These are phyloP conservation scores for Guyanaporus albipodus DNA, from an alignment of 768 basidiomycete species.

Conservation along the genomic window DNA sequence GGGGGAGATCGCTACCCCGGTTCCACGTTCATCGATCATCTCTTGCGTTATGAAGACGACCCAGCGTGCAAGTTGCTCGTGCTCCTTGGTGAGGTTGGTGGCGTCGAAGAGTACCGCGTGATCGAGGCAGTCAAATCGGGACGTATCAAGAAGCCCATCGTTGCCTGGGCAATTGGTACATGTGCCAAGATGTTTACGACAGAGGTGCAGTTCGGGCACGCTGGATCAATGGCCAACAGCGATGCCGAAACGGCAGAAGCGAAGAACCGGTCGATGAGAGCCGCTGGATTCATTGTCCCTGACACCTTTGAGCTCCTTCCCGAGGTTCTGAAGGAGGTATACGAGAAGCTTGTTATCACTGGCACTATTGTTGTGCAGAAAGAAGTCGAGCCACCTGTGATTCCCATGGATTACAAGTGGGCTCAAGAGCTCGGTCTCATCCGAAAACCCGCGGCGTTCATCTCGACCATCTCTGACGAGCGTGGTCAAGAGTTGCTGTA, in stretches of 20 bases:
- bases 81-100: conserved; percentile 97
- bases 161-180: conserved; percentile 99
- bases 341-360: conserved; percentile 68
- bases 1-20: conserved; percentile 99
- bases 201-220: conserved; percentile 99
- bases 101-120: conserved; percentile 98
- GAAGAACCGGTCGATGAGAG: conserved; percentile 94
- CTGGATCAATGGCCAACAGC: conserved; percentile 97
- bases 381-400: conserved; percentile 89
- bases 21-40: conserved; percentile 97
- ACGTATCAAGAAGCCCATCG: conserved; percentile 95
- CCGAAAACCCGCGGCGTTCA: conserved; percentile 97
- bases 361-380: conserved; percentile 65
- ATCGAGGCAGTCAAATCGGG: conserved; percentile 96
- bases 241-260: conserved; percentile 97
- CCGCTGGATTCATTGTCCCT: conserved; percentile 93
- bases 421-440: conserved; percentile 97
- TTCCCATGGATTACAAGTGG: conserved; percentile 99
- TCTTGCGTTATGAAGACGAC: conserved; percentile 95
- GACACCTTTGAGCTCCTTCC: conserved; percentile 98
- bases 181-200: conserved; percentile 99
- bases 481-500: conserved; percentile 98
- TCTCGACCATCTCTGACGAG: conserved; percentile 99
- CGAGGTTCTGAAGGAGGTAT: conserved; percentile 75
- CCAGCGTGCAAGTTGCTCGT: conserved; percentile 99